Evolutionary conservation across 768 basidiomycete species (phyloP).

Genomic region (Lactarius sp.): DNA sequence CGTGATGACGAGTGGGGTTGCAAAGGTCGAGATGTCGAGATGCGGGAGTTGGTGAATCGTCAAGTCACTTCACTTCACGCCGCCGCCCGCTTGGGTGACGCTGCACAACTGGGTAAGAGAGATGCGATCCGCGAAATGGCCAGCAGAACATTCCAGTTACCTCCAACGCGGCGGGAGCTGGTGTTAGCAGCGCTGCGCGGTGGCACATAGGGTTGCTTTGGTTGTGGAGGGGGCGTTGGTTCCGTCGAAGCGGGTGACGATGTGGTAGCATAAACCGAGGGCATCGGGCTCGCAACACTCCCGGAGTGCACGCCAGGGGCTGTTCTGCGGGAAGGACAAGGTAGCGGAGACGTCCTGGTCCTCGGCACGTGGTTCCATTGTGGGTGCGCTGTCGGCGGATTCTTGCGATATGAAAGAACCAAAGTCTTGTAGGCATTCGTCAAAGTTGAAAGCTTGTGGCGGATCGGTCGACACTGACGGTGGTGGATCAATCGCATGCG

Average conservation of each 20-base stretch:
- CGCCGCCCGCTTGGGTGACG: slow-evolving; percentile 8
- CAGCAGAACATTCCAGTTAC: slow-evolving; percentile 18
- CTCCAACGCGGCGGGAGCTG: slow-evolving; percentile 16
- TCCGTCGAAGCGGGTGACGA: slow-evolving; percentile 2
- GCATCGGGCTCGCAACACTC: not conserved
- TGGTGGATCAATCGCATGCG: not conserved
- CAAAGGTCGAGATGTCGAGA: not conserved
- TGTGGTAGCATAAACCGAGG: slow-evolving; percentile 2
- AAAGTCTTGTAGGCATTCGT: slow-evolving; percentile 14
- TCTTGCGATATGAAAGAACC: not conserved
- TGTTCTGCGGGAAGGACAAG: not conserved
- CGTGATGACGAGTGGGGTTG: not conserved
- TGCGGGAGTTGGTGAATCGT: not conserved
- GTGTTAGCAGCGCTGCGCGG: slow-evolving; percentile 16
- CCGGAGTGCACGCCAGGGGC: not conserved
- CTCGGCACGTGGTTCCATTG: not conserved
- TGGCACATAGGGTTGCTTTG: not conserved
- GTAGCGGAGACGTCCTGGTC: not conserved
- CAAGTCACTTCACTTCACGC: slow-evolving; percentile 6
- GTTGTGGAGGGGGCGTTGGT: not conserved
- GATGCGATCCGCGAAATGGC: slow-evolving; percentile 2
- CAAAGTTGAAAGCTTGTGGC: slow-evolving; percentile 9
- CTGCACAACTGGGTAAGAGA: slow-evolving; percentile 3
- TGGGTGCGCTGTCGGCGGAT: not conserved
- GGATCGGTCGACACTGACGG: not conserved